Evolutionary conservation across 768 basidiomycete genomes (phyloP).

Genomic region (Ramaria rubella): DNA sequence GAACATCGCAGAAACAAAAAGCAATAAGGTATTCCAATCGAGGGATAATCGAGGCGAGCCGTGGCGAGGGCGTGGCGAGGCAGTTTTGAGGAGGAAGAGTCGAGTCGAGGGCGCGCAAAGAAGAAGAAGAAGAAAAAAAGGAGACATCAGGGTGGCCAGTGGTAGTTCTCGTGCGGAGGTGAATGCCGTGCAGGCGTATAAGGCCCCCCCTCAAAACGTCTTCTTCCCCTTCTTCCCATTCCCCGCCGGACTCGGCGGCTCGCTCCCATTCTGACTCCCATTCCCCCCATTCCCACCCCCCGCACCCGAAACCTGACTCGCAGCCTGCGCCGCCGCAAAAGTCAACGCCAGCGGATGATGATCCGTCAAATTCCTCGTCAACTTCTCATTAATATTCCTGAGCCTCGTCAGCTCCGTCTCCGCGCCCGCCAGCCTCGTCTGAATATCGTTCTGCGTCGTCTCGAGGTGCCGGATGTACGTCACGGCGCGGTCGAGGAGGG

Average conservation of each 20-base stretch:
- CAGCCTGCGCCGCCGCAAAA: conserved; percentile 48
- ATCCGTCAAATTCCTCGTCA: conserved; percentile 80
- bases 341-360: conserved; percentile 57
- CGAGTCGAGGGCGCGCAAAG: not conserved
- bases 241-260: conserved; percentile 8
- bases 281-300: not conserved
- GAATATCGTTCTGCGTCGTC: conserved; percentile 67
- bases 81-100: not conserved
- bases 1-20: too few relatives aligned
- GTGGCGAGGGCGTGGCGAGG: not conserved
- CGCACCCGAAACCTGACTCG: conserved; percentile 11
- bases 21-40: too few relatives aligned
- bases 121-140: not conserved
- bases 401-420: conserved; percentile 78
- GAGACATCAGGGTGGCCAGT: not conserved
- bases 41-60: not conserved
- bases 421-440: conserved; percentile 68
- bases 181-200: not conserved
- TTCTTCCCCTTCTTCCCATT: conserved; percentile 2
- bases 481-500: conserved; percentile 77
- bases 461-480: conserved; percentile 70
- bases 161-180: not conserved
- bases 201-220: not conserved
- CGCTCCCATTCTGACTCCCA: not conserved
- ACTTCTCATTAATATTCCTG: conserved; percentile 77